Evolutionary conservation across 176 grass and related monocot species (phyloP), one percentile per base, ranked within the genome.

Genomic region (Hsuehochloa calcarea): DNA sequence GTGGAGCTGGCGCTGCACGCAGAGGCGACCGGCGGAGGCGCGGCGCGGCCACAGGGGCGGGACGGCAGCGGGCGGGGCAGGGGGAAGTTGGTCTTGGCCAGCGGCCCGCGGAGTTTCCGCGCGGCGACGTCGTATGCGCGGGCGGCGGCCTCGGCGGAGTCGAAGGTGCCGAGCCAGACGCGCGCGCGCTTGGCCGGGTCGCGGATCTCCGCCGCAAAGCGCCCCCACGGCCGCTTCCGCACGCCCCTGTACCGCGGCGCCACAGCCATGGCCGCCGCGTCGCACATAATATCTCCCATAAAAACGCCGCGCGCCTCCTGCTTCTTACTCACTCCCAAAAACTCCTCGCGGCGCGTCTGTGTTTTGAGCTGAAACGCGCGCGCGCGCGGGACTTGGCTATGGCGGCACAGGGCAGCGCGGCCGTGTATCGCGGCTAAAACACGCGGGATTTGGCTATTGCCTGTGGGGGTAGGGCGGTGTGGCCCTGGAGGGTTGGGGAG

Each of bases 171-270:
- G 72, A 93, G 91, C 88, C 88, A 88, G 8, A 88, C 79, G 39
- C 86, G 86, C 78, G 90, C 73, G 5, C 82, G 81, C 85, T 88
- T 97, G 17, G 65, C 81, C 31, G 94, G 94, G 73, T 97, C 94
- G 3, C 92, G 88, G 86, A 97, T 97, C 88, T 97, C 94, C 38
- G 92, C 94, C 77, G 94, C 92, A 46, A 92, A 97, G 65, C 90
- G 45, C 26, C 94, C 94, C 94, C 94, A 94, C 47, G 94, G 94
- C 74, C 94, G 75, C 90, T 92, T 97, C 61, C 95, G 40, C 63
- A 97, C 95, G 27, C 92, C 95, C 71, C 85, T 82, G 79, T 90
- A 90, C 65, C 88, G 25, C 45, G 65, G 39, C 66, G 39, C 84
- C 79, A 68, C 84, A 0, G 44, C 58, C 85, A 65, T 1, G 2